Evolutionary conservation across 2,329 filamentous ascomycete genomes (phyloP).

Genomic region (Scytalidium lignicola): DNA sequence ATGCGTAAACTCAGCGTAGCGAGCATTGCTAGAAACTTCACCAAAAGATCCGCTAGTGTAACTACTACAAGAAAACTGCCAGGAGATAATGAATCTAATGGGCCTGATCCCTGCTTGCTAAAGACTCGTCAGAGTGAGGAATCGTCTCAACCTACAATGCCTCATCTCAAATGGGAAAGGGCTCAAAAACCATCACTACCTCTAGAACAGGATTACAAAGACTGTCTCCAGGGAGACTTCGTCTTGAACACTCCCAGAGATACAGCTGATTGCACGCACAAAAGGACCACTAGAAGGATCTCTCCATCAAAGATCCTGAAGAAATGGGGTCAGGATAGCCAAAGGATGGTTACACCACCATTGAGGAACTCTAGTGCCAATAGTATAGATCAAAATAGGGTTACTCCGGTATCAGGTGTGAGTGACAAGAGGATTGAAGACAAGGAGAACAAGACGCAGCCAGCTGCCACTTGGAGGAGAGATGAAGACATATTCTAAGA

Average conservation of each 20-base stretch:
- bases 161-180: no score
- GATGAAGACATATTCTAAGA: no score
- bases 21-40: constrained; percentile 72
- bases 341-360: constrained; percentile 19
- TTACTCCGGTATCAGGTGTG: constrained; percentile 8
- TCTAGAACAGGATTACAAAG: neutral
- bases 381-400: constrained; percentile 13
- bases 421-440: constrained; percentile 14
- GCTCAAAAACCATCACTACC: no score
- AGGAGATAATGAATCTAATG: constrained; percentile 16
- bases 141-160: neutral
- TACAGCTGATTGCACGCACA: neutral
- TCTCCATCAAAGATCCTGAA: constrained; percentile 18
- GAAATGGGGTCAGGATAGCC: constrained; percentile 22
- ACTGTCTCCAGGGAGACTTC: neutral
- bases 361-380: constrained; percentile 23
- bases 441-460: constrained; percentile 16
- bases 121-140: neutral
- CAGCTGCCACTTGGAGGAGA: no score
- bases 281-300: neutral
- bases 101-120: neutral
- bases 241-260: neutral
- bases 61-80: constrained; percentile 21
- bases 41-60: constrained; percentile 53
- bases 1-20: constrained; percentile 85